Evolutionary conservation across 2,329 filamentous ascomycete genomes (phyloP).

Genomic region (Xylaria sp.): DNA sequence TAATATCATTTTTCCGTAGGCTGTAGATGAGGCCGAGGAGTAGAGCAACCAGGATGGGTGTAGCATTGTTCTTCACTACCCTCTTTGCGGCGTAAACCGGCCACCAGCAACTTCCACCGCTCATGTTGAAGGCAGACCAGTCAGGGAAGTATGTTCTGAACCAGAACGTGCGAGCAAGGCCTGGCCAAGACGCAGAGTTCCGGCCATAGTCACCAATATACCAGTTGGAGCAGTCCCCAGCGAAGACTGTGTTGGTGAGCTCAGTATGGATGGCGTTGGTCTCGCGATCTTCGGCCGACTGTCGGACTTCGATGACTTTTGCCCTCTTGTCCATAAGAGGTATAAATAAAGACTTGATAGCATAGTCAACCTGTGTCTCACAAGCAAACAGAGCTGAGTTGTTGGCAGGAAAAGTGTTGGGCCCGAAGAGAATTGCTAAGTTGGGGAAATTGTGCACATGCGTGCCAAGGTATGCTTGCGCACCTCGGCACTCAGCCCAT

Average conservation of each 20-base stretch:
- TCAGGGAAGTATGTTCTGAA: slow-evolving; percentile 44
- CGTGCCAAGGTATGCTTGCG: slow-evolving; percentile 50
- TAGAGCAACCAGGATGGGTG: not conserved
- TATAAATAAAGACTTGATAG: slow-evolving; percentile 48
- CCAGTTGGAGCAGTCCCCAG: slow-evolving; percentile 56
- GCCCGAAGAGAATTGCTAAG: slow-evolving; percentile 48
- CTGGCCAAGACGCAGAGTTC: slow-evolving; percentile 54
- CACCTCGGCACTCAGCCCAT: slow-evolving; percentile 45
- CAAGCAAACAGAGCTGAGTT: slow-evolving; percentile 46
- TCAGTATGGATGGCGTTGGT: slow-evolving; percentile 49
- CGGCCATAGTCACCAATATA: slow-evolving; percentile 54
- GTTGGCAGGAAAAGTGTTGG: slow-evolving; percentile 46
- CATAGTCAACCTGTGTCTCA: slow-evolving; percentile 46
- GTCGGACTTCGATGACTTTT: slow-evolving; percentile 52
- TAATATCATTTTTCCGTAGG: not conserved
- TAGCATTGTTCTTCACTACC: not conserved
- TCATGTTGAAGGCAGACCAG: slow-evolving; percentile 37
- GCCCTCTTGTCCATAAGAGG: slow-evolving; percentile 49
- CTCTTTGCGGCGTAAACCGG: not conserved
- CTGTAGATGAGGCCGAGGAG: not conserved
- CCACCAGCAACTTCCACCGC: slow-evolving; percentile 5
- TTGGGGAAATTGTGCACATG: slow-evolving; percentile 50
- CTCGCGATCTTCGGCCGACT: slow-evolving; percentile 49
- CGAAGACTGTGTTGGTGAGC: slow-evolving; percentile 52
- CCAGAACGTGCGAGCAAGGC: slow-evolving; percentile 49